A percentile compares a stretch with the other conserved stretches of the same genome.
Evolutionary conservation across 345 rosid genomes (phyloP).

Genomic region (Lepidium sativum): DNA sequence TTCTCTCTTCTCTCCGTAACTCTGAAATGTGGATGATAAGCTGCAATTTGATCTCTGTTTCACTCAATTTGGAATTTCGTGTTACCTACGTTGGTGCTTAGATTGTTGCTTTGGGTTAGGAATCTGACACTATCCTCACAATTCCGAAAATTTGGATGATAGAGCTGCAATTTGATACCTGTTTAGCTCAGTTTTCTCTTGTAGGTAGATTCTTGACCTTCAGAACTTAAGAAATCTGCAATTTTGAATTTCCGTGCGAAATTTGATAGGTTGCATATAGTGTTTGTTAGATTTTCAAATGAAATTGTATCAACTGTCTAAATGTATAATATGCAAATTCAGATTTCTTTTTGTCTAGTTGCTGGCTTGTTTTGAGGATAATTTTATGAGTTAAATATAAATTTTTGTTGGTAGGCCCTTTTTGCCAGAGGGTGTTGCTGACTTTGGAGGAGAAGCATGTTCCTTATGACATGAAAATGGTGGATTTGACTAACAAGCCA

Average conservation of each 20-base stretch:
- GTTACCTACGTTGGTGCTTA: not conserved
- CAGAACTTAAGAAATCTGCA: not conserved
- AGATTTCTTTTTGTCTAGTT: not conserved
- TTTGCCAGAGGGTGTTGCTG: conserved; percentile 79
- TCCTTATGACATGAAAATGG: conserved; percentile 77
- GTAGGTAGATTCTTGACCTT: not conserved
- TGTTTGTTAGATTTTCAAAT: not conserved
- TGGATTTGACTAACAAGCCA: conserved; percentile 76
- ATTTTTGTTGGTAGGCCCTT: conserved; percentile 50
- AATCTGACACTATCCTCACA: not conserved
- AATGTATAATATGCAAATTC: not conserved
- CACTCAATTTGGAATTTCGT: not conserved
- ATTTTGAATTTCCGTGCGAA: not conserved
- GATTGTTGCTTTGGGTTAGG: not conserved
- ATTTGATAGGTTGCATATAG: not conserved
- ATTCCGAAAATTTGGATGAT: not conserved
- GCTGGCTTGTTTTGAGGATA: not conserved
- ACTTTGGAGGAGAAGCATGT: conserved; percentile 89
- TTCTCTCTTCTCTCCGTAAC: conserved; percentile 1
- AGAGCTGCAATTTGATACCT: not conserved
- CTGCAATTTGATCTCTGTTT: not conserved
- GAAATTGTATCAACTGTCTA: not conserved
- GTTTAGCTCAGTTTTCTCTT: not conserved
- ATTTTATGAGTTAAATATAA: not conserved
- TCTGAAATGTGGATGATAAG: conserved; percentile 12